These are phyloP conservation scores for Jamesozyma lodderae DNA, from an alignment of 805 yeast genomes.

Conservation along the genomic window DNA sequence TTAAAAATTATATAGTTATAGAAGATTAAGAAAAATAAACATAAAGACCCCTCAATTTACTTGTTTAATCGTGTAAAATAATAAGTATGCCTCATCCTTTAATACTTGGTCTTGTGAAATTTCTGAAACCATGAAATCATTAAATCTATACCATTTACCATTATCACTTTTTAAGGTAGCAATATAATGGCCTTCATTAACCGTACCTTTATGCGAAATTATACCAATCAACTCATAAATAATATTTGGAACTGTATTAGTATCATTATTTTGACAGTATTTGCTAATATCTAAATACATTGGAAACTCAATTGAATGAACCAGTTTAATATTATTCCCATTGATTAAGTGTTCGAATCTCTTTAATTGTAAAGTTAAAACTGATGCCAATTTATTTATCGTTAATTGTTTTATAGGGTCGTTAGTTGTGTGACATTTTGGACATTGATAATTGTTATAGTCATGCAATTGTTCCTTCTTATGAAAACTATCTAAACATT, in stretches of 20 bases:
- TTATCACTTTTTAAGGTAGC: slow-evolving; percentile 64
- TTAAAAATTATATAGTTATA: background rate
- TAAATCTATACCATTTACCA: slow-evolving; percentile 84
- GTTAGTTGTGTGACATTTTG: slow-evolving; percentile 50
- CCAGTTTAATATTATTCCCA: slow-evolving; percentile 56
- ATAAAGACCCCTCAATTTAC: slow-evolving; percentile 10
- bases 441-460: slow-evolving; percentile 62
- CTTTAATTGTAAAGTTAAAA: slow-evolving; percentile 77
- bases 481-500: slow-evolving; percentile 72
- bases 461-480: slow-evolving; percentile 62
- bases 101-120: slow-evolving; percentile 58
- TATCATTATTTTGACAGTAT: slow-evolving; percentile 32
- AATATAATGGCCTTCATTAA: slow-evolving; percentile 92
- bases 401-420: slow-evolving; percentile 65
- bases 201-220: slow-evolving; percentile 84
- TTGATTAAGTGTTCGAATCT: slow-evolving; percentile 39
- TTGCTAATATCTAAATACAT: slow-evolving; percentile 60
- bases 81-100: slow-evolving; percentile 66
- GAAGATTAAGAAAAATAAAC: background rate
- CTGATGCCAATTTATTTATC: slow-evolving; percentile 62
- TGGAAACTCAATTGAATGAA: slow-evolving; percentile 66
- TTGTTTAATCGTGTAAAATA: slow-evolving; percentile 49
- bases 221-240: slow-evolving; percentile 79
- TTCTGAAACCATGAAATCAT: slow-evolving; percentile 73
- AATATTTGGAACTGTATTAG: slow-evolving; percentile 29